A percentile compares a stretch with the other conserved stretches of the same genome.
These are phyloP conservation scores for Colletotrichum navitas DNA, from an alignment of 2,329 filamentous ascomycete genomes.

Conservation along the genomic window DNA sequence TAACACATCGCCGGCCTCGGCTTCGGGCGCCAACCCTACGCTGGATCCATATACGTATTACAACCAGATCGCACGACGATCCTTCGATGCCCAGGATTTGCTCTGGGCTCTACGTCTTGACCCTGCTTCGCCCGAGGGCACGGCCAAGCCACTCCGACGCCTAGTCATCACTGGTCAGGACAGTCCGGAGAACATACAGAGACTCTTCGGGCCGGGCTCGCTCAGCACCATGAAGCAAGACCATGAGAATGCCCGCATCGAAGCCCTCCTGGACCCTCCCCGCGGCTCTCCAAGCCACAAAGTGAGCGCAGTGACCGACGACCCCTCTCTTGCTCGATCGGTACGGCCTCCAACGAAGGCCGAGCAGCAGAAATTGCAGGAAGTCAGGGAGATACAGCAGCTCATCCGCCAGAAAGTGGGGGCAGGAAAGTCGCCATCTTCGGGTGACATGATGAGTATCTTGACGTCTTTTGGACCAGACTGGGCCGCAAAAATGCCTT, in stretches of 20 bases:
- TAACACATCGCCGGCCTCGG: neutral
- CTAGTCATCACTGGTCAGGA: conserved; percentile 10
- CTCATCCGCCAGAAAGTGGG: neutral
- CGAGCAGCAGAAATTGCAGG: neutral
- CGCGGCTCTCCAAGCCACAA: conserved; percentile 9
- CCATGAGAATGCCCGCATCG: neutral
- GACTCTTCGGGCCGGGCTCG: conserved; percentile 7
- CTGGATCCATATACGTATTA: neutral
- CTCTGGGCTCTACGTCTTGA: neutral
- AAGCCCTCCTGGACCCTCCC: conserved; percentile 4
- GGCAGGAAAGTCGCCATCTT: neutral
- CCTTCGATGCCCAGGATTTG: neutral
- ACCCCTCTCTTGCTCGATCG: neutral
- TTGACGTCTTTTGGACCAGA: conserved; percentile 7
- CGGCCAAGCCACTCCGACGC: neutral
- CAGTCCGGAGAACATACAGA: conserved; percentile 3
- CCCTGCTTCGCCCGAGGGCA: neutral
- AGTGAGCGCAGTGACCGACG: rapidly evolving
- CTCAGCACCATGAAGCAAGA: neutral
- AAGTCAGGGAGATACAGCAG: conserved; percentile 12
- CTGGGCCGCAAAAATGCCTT: neutral
- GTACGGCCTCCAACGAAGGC: neutral
- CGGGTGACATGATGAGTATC: neutral
- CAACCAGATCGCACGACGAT: neutral
- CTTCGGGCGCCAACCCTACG: neutral